Conservation (phyloP, 1,284 basidiomycete genomes). For the Rhodotorula sp. region DNA sequence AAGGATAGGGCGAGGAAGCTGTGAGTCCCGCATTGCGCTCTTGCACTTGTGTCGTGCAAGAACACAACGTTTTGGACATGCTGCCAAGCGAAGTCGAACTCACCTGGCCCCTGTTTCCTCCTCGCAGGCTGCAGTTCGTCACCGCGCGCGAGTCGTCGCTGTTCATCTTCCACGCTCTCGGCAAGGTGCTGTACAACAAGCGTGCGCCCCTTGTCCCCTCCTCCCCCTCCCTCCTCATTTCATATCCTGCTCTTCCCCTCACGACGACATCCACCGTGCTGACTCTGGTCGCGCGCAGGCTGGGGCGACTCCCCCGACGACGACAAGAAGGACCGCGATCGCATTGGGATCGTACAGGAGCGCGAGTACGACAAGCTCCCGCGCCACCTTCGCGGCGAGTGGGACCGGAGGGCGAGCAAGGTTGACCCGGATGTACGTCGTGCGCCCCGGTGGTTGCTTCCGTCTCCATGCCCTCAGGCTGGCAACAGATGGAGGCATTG, state of each 20-base stretch:
- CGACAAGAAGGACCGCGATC: slow-evolving; percentile 46
- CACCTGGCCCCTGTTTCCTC: not conserved
- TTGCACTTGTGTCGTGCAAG: not conserved
- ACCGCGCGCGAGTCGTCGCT: slow-evolving; percentile 82
- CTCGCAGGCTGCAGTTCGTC: slow-evolving; percentile 62
- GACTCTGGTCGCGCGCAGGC: slow-evolving; percentile 35
- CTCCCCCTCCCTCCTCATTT: not conserved
- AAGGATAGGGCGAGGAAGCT: slow-evolving; percentile 50
- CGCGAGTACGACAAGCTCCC: slow-evolving; percentile 38
- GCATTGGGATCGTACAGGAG: slow-evolving; percentile 34
- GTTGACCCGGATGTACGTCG: slow-evolving; percentile 74
- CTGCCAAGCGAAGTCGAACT: not conserved
- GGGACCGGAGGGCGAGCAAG: slow-evolving; percentile 57
- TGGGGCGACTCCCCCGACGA: slow-evolving; percentile 47
- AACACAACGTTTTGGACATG: slow-evolving; percentile 21
- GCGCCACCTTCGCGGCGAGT: slow-evolving; percentile 36
- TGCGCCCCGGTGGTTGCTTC: too few species aligned
- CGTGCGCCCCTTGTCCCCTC: slow-evolving; percentile 58
- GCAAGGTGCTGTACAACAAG: slow-evolving; percentile 94
- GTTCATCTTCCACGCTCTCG: slow-evolving; percentile 87
- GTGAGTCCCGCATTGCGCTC: slow-evolving; percentile 49
- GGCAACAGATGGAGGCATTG: too few species aligned
- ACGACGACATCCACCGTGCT: too few species aligned
- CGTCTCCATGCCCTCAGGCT: too few species aligned
- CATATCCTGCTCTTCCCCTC: not conserved